Evolutionary conservation across 202 grass and related monocot species (phyloP).

Genomic region (Hordeum pubiflorum): DNA sequence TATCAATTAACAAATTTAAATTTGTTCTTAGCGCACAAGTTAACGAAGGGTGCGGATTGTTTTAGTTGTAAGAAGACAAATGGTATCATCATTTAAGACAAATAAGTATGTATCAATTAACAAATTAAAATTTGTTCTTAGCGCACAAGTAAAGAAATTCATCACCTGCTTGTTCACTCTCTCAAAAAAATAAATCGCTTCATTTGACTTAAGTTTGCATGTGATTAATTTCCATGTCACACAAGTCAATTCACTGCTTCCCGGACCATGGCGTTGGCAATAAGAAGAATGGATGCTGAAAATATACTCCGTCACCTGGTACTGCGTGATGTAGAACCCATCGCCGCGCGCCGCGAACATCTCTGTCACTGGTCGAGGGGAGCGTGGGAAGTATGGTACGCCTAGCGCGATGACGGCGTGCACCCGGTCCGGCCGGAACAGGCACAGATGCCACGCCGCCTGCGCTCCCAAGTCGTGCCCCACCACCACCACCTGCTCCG

Average conservation of each 20-base stretch:
- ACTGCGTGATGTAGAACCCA: conserved; percentile 38
- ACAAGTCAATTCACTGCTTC: not conserved
- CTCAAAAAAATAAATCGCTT: too few relatives aligned
- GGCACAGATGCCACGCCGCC: conserved; percentile 66
- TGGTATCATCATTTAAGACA: too few relatives aligned
- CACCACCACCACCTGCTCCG: conserved; percentile 42
- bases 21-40: too few relatives aligned
- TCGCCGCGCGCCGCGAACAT: conserved; percentile 10
- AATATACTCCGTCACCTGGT: conserved; percentile 34
- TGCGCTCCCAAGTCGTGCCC: conserved; percentile 74
- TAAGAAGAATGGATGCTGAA: not conserved
- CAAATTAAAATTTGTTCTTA: too few relatives aligned
- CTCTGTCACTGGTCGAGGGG: not conserved
- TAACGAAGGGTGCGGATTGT: too few relatives aligned
- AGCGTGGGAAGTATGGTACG: conserved; percentile 33
- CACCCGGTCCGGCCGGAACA: conserved; percentile 63
- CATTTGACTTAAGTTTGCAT: too few relatives aligned
- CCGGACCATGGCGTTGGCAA: not conserved
- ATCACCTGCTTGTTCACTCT: too few relatives aligned
- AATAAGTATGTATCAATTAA: too few relatives aligned
- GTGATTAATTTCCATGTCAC: too few relatives aligned
- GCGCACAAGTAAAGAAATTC: too few relatives aligned
- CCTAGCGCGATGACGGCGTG: conserved; percentile 36
- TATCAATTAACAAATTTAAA: too few relatives aligned
- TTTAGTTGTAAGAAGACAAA: too few relatives aligned